These are phyloP conservation scores for Sugiyamaella marilandica DNA, from an alignment of 805 yeast genomes.

Conservation along the genomic window DNA sequence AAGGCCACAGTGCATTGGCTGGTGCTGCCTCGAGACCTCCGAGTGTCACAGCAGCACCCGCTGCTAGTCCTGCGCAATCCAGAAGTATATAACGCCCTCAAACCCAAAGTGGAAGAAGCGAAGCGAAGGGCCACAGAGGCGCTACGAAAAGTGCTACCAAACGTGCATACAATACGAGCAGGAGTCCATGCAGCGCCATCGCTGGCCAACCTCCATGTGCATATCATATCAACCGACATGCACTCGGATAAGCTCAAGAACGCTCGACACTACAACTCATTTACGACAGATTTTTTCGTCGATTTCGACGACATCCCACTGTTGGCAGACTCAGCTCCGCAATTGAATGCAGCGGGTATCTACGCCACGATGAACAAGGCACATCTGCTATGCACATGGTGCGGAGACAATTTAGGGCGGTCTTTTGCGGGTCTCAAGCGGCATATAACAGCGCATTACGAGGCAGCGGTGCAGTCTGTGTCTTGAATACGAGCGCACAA, in stretches of 20 bases:
- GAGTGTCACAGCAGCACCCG: slow-evolving; percentile 47
- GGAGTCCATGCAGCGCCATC: slow-evolving; percentile 75
- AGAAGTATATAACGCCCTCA: slow-evolving; percentile 30
- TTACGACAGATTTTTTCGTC: slow-evolving; percentile 61
- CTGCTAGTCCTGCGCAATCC: slow-evolving; percentile 41
- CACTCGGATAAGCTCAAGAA: slow-evolving; percentile 50
- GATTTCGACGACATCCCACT: slow-evolving; percentile 47
- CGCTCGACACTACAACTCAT: slow-evolving; percentile 65
- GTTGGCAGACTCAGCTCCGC: slow-evolving; percentile 9
- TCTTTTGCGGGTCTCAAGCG: slow-evolving; percentile 41
- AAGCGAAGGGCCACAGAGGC: slow-evolving; percentile 30
- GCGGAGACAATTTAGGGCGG: slow-evolving; percentile 39
- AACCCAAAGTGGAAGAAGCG: slow-evolving; percentile 38
- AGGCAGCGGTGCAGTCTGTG: background rate
- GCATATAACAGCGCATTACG: slow-evolving; percentile 32
- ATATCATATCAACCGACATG: slow-evolving; percentile 65
- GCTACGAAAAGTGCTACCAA: slow-evolving; percentile 26
- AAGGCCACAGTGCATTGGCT: slow-evolving; percentile 59
- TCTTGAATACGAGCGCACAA: too few relatives aligned
- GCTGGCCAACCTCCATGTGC: slow-evolving; percentile 64
- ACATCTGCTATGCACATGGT: slow-evolving; percentile 41
- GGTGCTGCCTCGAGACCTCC: slow-evolving; percentile 49
- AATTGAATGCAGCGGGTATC: slow-evolving; percentile 38
- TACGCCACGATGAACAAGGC: slow-evolving; percentile 32
- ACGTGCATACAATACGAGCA: slow-evolving; percentile 29